Base-by-base conservation (phyloP, 2,329 filamentous ascomycete species). In the Pyrenophora tritici-repentis region DNA sequence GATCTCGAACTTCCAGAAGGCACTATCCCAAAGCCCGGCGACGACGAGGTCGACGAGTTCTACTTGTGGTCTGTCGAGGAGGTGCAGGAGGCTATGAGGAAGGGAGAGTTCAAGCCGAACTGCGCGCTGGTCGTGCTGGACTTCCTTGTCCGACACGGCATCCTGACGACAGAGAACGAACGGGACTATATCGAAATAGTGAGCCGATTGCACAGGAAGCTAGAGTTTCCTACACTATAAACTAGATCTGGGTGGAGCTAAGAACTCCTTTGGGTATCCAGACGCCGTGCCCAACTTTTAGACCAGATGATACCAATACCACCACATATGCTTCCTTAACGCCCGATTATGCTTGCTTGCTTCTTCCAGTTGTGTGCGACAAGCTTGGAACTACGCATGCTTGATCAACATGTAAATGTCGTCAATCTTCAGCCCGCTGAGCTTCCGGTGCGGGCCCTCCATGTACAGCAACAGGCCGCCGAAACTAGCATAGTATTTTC, bases 361-460 rank as follows among this genome's bases (percentile, higher is more conserved):
- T 50, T 36, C 51, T 58, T 52, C 31, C 39, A 34, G 32, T 39
- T 16, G 24, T 44, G 24, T 44, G 22, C 37, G 10, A 29, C 31
- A 17, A n/a, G n/a, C 20, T 22, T 32, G 17, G 14, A 20, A 26
- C 45, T 58, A 63, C 53, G 73, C 93, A 86, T 95, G 96, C 85
- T 97, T 99, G 64, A 96, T 80, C 54, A 97, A 82, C 55, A 99
- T 83, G 73, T 99, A 99, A 58, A 95, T 86, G 71, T 96, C 88
- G 73, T 99, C 94, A 67, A 97, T 93, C 66, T 91, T 86, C 69
- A 99, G 78, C 22, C 91, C 89, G 29, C 89, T 95, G 57, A 99
- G 84, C 80, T 96, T 97, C 81, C 94, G 95, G 75, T 96, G 94
- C 2, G 94, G 94, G 5, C 95, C 94, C 68, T 96, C 89, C 48